Evolutionary conservation across 1,284 basidiomycete genomes (phyloP).

Genomic region (Puccinia novopanici): DNA sequence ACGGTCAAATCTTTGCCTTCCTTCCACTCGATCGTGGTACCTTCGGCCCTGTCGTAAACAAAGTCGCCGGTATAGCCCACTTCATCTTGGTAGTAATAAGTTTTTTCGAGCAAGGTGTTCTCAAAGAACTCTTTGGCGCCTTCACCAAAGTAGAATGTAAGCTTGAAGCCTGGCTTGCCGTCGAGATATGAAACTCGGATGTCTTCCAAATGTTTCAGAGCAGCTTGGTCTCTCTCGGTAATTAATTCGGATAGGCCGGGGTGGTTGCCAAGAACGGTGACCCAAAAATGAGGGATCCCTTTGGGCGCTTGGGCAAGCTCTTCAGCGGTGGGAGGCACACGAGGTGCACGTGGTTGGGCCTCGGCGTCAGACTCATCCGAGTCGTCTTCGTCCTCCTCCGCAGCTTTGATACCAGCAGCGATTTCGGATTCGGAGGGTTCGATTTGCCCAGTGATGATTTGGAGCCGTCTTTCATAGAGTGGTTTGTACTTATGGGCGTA

Average conservation of each 20-base stretch:
- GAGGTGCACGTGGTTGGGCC: constrained; percentile 11
- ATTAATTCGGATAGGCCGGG: constrained; percentile 49
- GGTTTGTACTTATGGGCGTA: constrained; percentile 47
- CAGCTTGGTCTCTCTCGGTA: constrained; percentile 49
- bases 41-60: constrained; percentile 50
- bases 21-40: constrained; percentile 49
- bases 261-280: constrained; percentile 45
- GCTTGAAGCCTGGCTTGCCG: constrained; percentile 49
- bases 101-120: constrained; percentile 47
- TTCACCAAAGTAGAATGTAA: constrained; percentile 43
- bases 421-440: constrained; percentile 47
- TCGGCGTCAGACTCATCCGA: constrained; percentile 34
- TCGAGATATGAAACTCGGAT: constrained; percentile 49
- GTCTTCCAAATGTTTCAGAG: constrained; percentile 48
- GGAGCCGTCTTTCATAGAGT: constrained; percentile 40
- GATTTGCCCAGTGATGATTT: constrained; percentile 40
- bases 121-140: constrained; percentile 50
- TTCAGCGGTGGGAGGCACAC: constrained; percentile 41
- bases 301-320: constrained; percentile 45
- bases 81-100: constrained; percentile 50
- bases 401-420: constrained; percentile 42
- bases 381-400: constrained; percentile 45
- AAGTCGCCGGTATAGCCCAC: constrained; percentile 50
- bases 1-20: constrained; percentile 50
- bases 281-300: constrained; percentile 48